These are phyloP conservation scores for Rhododendron vialii DNA, from an alignment of 148 eudicot genomes.

Conservation along the genomic window DNA sequence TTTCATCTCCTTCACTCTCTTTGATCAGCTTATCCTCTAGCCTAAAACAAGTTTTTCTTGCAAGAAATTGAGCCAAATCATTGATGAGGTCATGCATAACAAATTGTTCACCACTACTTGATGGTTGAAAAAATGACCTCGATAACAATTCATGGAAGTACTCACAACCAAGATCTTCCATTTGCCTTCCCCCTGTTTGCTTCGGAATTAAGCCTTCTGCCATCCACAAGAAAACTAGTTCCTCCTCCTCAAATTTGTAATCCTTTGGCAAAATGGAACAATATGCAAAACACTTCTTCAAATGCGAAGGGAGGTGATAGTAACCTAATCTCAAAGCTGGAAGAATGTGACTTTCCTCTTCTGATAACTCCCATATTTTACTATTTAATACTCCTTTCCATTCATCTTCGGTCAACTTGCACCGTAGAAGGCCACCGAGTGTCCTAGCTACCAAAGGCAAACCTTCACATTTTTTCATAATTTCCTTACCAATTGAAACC, in stretches of 20 bases:
- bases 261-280: conserved; percentile 24
- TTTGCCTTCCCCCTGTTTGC: not conserved
- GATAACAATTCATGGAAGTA: conserved; percentile 28
- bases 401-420: not conserved
- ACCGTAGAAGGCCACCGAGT: conserved; percentile 14
- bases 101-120: not conserved
- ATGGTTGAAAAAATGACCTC: conserved; percentile 29
- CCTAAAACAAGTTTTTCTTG: conserved; percentile 4
- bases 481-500: conserved; percentile 5
- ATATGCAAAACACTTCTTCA: conserved; percentile 23
- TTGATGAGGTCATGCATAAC: conserved; percentile 41
- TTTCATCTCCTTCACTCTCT: not conserved
- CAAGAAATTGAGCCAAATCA: conserved; percentile 26
- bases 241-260: not conserved
- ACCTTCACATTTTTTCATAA: conserved; percentile 17
- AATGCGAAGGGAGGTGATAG: conserved; percentile 18
- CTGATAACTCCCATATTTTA: conserved; percentile 10
- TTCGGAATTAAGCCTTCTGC: conserved; percentile 20
- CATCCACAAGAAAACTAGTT: conserved; percentile 24
- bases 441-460: conserved; percentile 19
- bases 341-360: not conserved
- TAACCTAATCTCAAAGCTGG: conserved; percentile 21
- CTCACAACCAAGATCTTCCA: conserved; percentile 26
- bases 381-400: conserved; percentile 15
- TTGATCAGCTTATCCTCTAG: conserved; percentile 11